Percentiles rank a stretch among this genome's conserved stretches.
Conservation (phyloP, 352 stramenopile genomes). For the Pythium brassicae region DNA sequence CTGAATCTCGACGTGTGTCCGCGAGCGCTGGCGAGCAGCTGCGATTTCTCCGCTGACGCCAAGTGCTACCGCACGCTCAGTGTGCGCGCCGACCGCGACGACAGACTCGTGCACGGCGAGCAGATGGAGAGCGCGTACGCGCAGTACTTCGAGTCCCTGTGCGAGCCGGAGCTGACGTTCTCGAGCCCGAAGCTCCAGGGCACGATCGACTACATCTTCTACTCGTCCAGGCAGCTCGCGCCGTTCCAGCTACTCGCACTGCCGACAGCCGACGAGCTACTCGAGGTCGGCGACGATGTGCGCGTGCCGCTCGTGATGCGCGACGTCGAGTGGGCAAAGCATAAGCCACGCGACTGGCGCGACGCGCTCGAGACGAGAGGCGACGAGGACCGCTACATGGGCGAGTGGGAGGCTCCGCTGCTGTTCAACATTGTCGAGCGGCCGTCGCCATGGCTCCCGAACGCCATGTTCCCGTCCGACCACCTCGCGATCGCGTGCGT, state of each 20-base stretch:
- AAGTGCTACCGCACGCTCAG: conserved; percentile 35
- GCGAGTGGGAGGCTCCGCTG: conserved; percentile 36
- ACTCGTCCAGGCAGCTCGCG: conserved; percentile 41
- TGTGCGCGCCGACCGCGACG: conserved; percentile 37
- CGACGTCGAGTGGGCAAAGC: conserved; percentile 39
- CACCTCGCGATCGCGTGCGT: conserved; percentile 70
- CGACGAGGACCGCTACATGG: conserved; percentile 39
- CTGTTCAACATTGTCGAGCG: conserved; percentile 34
- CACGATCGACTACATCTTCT: conserved; percentile 87
- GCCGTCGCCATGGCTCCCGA: conserved; percentile 51
- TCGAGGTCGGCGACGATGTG: conserved; percentile 36
- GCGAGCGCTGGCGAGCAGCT: conserved; percentile 11
- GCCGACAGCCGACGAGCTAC: conserved; percentile 37
- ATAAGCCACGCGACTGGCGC: conserved; percentile 33
- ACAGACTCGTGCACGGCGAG: conserved; percentile 51
- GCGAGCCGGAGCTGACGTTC: conserved; percentile 72
- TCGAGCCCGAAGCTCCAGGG: conserved; percentile 49
- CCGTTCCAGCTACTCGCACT: conserved; percentile 56
- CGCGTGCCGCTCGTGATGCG: conserved; percentile 11
- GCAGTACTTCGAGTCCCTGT: conserved; percentile 37
- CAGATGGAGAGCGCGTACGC: conserved; percentile 74
- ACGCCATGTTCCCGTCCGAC: conserved; percentile 65
- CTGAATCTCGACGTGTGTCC: conserved; percentile 40
- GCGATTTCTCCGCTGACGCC: conserved; percentile 10
- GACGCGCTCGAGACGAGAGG: conserved; percentile 14